Percentiles rank a stretch among this genome's conserved stretches.
phyloP scores from a whole-genome alignment of 2,329 filamentous ascomycete genomes.

The Rhinocladiella similis region DNA sequence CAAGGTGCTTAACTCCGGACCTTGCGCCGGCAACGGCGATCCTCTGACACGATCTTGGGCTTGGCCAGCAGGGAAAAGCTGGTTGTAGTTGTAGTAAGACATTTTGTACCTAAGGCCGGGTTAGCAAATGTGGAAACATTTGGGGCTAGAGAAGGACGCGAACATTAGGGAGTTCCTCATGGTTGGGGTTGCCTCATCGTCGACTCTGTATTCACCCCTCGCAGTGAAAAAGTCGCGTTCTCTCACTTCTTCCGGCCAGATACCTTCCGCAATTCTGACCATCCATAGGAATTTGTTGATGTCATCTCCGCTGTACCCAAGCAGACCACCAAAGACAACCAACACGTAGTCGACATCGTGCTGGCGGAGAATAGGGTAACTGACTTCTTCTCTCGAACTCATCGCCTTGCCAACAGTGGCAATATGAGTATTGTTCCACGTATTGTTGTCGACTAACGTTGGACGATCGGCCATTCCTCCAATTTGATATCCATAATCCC shows the following conservation, averaged over 20 bases:
- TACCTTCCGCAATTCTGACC: slow-evolving; percentile 97
- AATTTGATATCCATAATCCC: slow-evolving; percentile 99
- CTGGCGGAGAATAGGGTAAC: slow-evolving; percentile 96
- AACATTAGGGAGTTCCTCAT: slow-evolving; percentile 99
- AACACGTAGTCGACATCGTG: slow-evolving; percentile 99
- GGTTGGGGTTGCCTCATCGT: slow-evolving; percentile 86
- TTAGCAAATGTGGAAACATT: slow-evolving; percentile 27
- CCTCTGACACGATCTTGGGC: slow-evolving; percentile 87
- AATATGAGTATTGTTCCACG: slow-evolving; percentile 99
- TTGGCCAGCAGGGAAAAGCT: slow-evolving; percentile 88
- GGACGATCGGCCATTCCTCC: slow-evolving; percentile 98
- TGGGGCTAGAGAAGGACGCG: slow-evolving; percentile 41
- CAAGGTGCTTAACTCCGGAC: slow-evolving; percentile 80
- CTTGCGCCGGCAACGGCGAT: slow-evolving; percentile 74
- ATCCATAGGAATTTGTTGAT: slow-evolving; percentile 99
- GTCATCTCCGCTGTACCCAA: slow-evolving; percentile 97
- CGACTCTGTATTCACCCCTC: slow-evolving; percentile 91
- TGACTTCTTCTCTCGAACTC: slow-evolving; percentile 96
- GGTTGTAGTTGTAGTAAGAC: slow-evolving; percentile 97
- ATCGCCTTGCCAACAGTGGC: slow-evolving; percentile 98
- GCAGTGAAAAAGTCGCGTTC: slow-evolving; percentile 94
- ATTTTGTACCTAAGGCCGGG: slow-evolving; percentile 84
- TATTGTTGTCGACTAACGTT: slow-evolving; percentile 98
- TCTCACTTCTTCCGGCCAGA: slow-evolving; percentile 99
- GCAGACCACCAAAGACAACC: slow-evolving; percentile 90